Percentiles rank a stretch among this genome's conserved stretches.
These are phyloP conservation scores for Funneliformis caledonium DNA, from an alignment of 371 early-diverging fungal genomes.

Conservation along the genomic window DNA sequence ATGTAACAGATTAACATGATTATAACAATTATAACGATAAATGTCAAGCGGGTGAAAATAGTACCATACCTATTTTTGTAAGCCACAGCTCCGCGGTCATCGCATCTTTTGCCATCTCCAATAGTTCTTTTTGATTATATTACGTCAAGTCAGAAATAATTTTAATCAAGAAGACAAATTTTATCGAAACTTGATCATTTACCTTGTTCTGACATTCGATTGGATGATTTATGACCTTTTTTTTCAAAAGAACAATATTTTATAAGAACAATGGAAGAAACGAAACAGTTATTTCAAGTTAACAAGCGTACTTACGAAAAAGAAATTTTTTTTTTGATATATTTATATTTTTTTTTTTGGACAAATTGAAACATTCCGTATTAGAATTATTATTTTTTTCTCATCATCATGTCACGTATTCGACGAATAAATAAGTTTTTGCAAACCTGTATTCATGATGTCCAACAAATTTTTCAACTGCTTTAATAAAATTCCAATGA, in stretches of 20 bases:
- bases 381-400: no score
- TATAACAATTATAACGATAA: neutral
- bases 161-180: neutral
- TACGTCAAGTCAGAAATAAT: no score
- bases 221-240: neutral
- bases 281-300: no score
- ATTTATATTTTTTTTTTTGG: no score
- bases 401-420: no score
- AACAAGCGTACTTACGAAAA: neutral
- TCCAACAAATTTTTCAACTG: neutral
- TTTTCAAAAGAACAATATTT: no score
- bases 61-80: neutral
- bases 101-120: neutral
- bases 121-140: neutral
- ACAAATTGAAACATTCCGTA: no score
- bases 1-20: no score
- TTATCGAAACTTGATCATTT: no score
- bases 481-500: neutral
- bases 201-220: neutral
- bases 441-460: neutral
- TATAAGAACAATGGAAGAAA: neutral
- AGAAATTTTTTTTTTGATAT: no score
- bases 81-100: slow-evolving; percentile 8
- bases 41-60: no score
- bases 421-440: no score